Evolutionary conservation across 2,329 filamentous ascomycete species (phyloP).

Genomic region (Xylaria arbuscula): DNA sequence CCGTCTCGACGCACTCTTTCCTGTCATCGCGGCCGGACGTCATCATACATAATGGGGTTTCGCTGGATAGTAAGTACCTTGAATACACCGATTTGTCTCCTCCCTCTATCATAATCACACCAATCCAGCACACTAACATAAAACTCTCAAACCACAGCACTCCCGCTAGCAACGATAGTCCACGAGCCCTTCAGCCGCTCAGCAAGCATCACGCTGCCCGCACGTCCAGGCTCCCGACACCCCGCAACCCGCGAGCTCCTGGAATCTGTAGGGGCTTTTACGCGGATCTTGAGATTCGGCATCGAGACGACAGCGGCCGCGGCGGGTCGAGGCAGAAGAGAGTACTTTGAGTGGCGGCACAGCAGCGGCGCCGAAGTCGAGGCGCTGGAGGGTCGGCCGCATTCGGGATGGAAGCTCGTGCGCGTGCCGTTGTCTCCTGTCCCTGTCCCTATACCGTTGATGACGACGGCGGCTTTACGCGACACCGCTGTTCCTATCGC

Average conservation of each 20-base stretch:
- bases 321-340: slow-evolving; percentile 39
- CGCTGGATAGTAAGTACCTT: slow-evolving; percentile 22
- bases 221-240: slow-evolving; percentile 32
- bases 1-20: slow-evolving; percentile 18
- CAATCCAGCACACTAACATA: neutral
- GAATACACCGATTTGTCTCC: neutral
- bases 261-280: slow-evolving; percentile 21
- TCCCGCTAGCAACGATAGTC: slow-evolving; percentile 22
- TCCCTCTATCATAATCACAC: neutral
- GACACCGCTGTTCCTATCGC: neutral
- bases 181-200: slow-evolving; percentile 25
- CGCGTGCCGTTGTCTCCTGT: slow-evolving; percentile 42
- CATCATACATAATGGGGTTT: slow-evolving; percentile 10
- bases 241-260: slow-evolving; percentile 19
- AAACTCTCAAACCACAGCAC: slow-evolving; percentile 5
- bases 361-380: slow-evolving; percentile 52
- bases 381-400: slow-evolving; percentile 44
- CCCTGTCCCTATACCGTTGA: neutral
- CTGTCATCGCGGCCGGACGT: slow-evolving; percentile 13
- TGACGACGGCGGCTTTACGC: neutral
- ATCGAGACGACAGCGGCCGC: slow-evolving; percentile 50
- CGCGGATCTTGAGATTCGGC: slow-evolving; percentile 47
- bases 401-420: slow-evolving; percentile 57
- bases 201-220: slow-evolving; percentile 47
- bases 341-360: slow-evolving; percentile 59